Conservation (phyloP, 164 flowering plant species). For the Cinnamomum chago region DNA sequence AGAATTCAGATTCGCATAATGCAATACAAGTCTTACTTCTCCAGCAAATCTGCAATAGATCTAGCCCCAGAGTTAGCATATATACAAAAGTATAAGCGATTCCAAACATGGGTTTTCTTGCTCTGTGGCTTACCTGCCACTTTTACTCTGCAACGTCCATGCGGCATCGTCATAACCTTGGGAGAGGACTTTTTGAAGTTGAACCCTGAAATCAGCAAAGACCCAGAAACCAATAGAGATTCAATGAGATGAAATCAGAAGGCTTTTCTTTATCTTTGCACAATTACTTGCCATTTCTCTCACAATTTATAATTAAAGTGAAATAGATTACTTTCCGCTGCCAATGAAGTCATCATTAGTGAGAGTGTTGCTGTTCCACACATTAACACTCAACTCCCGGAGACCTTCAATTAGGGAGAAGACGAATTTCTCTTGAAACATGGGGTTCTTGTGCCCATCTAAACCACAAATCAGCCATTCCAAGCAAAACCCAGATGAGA, state of each 20-base stretch:
- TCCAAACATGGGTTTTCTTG: background rate
- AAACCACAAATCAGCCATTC: constrained; percentile 5
- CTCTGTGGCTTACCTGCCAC: constrained; percentile 45
- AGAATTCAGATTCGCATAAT: constrained; percentile 42
- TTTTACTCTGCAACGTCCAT: constrained; percentile 70
- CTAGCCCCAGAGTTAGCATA: background rate
- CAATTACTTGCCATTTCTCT: background rate
- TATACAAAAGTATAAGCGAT: background rate
- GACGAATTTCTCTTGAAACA: constrained; percentile 78
- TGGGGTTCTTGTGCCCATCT: constrained; percentile 87
- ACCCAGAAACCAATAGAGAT: background rate
- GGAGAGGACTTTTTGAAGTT: constrained; percentile 65
- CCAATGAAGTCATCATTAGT: constrained; percentile 77
- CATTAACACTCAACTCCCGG: constrained; percentile 52
- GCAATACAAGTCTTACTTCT: constrained; percentile 74
- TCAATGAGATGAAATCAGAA: background rate
- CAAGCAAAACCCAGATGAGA: background rate
- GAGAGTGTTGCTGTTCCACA: constrained; percentile 88
- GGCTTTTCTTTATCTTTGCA: background rate
- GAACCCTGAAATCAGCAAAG: constrained; percentile 45
- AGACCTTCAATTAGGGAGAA: constrained; percentile 76
- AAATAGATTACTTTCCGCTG: constrained; percentile 57
- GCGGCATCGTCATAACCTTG: constrained; percentile 71
- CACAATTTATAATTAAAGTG: no score
- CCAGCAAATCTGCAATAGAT: constrained; percentile 62